phyloP scores from a whole-genome alignment of 208 protist genomes.

The Trypanosoma grayi region DNA sequence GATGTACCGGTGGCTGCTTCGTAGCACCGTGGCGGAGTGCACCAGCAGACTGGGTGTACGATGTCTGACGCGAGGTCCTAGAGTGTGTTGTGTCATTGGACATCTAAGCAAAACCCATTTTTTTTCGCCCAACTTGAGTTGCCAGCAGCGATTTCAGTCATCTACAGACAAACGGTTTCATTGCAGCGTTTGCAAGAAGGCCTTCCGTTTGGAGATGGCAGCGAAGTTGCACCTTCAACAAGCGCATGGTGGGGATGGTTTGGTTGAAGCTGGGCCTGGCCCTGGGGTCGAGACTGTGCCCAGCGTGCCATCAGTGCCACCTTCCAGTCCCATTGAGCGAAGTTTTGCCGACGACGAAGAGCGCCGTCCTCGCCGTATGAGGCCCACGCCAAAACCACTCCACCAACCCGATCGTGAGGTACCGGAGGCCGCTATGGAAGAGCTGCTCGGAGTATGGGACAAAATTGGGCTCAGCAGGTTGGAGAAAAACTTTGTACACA shows the following conservation, averaged over 20 bases:
- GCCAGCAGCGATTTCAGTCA: conserved; percentile 33
- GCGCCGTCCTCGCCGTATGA: conserved; percentile 34
- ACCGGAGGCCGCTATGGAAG: conserved; percentile 54
- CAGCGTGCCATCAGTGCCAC: background rate
- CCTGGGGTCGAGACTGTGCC: conserved; percentile 30
- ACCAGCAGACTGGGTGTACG: background rate
- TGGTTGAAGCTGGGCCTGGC: conserved; percentile 55
- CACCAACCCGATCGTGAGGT: conserved; percentile 70
- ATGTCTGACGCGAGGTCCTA: background rate
- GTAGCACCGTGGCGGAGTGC: conserved; percentile 2
- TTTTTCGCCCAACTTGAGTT: background rate
- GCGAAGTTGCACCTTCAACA: conserved; percentile 85
- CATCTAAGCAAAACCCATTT: background rate
- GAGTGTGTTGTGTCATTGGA: background rate
- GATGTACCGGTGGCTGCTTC: conserved; percentile 33
- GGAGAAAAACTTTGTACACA: conserved; percentile 79
- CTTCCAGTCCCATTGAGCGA: conserved; percentile 16
- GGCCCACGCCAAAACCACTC: conserved; percentile 79
- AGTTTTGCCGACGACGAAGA: conserved; percentile 33
- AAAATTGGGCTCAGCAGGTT: conserved; percentile 64
- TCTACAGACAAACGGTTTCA: conserved; percentile 78
- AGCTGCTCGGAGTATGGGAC: conserved; percentile 81
- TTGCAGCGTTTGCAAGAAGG: conserved; percentile 84
- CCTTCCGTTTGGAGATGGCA: conserved; percentile 87
- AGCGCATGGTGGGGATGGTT: conserved; percentile 71